Percentiles rank a stretch among this genome's conserved stretches.
Evolutionary conservation across 257 asterid species (phyloP).

Genomic region (Solanum pimpinellifolium): DNA sequence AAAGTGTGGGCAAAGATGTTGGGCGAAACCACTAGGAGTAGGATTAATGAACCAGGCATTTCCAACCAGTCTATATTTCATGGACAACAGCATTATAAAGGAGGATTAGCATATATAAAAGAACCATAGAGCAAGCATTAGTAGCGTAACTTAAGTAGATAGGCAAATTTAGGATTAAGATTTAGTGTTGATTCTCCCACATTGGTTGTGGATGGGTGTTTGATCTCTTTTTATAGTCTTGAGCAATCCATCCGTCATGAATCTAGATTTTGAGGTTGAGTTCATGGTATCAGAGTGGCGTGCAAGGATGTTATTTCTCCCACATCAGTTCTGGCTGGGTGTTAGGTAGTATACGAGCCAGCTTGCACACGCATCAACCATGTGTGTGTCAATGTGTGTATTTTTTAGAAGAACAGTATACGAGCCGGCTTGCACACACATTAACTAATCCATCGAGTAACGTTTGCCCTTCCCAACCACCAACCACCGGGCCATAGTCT

Average conservation of each 20-base stretch:
- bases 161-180: background rate
- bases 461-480: background rate
- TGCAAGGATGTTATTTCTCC: background rate
- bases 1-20: slow-evolving; percentile 44
- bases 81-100: background rate
- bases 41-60: slow-evolving; percentile 89
- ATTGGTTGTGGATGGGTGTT: background rate
- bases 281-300: too few relatives aligned
- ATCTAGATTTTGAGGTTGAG: too few relatives aligned
- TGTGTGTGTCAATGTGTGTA: too few relatives aligned
- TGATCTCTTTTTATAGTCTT: background rate
- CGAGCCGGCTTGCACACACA: background rate
- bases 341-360: background rate
- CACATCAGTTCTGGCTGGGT: background rate
- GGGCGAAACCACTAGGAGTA: slow-evolving; percentile 80
- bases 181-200: background rate
- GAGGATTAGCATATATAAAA: background rate
- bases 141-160: background rate
- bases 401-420: background rate
- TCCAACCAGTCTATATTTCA: slow-evolving; percentile 61
- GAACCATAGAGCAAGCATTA: background rate
- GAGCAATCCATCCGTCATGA: too few relatives aligned
- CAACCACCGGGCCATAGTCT: background rate
- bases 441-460: background rate
- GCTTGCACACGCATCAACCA: too few relatives aligned